These are phyloP conservation scores for Calcarisporium arbuscula DNA, from an alignment of 2,329 filamentous ascomycete species.

Conservation along the genomic window DNA sequence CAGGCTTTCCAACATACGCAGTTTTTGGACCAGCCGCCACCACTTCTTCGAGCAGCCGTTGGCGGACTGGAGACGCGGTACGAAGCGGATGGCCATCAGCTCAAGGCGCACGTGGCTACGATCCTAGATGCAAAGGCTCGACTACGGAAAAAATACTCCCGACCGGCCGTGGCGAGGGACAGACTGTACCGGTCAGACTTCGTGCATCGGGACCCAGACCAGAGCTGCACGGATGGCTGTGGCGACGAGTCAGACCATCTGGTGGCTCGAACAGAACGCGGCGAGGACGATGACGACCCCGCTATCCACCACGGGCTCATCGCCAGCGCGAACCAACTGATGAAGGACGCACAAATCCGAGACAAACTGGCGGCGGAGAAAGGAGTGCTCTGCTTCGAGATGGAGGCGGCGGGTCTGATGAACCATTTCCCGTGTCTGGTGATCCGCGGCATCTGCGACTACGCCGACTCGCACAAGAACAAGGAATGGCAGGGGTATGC, in stretches of 20 bases:
- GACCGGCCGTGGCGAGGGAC: constrained; percentile 5
- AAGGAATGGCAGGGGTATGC: constrained; percentile 19
- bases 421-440: constrained; percentile 20
- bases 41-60: constrained; percentile 7
- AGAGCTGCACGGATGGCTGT: constrained; percentile 2
- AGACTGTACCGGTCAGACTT: constrained; percentile 5
- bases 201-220: constrained; percentile 1
- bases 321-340: constrained; percentile 4
- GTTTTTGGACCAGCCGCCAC: constrained; percentile 13
- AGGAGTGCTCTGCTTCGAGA: constrained; percentile 16
- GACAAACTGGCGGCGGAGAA: constrained; percentile 1
- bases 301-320: constrained; percentile 9
- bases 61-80: constrained; percentile 5
- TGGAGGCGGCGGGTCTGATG: constrained; percentile 21
- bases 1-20: constrained; percentile 9
- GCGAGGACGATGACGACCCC: constrained; percentile 5
- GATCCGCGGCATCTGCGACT: constrained; percentile 26
- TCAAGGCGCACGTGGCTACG: constrained; percentile 1
- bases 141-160: constrained; percentile 8
- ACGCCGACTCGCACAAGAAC: constrained; percentile 23
- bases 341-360: constrained; percentile 9
- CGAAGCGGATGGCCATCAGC: constrained; percentile 9
- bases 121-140: constrained; percentile 5
- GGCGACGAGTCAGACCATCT: background rate
- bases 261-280: constrained; percentile 3